Evolutionary conservation across 2,329 filamentous ascomycete genomes (phyloP), one percentile per base, ranked within the genome.

Genomic region (Hymenoscyphus infarciens): DNA sequence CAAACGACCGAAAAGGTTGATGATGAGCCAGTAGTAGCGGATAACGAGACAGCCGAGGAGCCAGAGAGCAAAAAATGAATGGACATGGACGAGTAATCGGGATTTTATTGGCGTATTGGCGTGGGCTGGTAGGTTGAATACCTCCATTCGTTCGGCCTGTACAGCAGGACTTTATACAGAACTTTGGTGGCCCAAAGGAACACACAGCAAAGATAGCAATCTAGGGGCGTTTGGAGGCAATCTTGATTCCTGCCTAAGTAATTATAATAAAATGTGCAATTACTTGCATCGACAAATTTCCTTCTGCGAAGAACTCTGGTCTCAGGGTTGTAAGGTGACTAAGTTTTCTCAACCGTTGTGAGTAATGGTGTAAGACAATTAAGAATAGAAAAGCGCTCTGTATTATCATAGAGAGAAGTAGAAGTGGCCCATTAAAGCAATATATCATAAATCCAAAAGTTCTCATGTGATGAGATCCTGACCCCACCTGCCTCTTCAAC

Each of bases 1-100:
- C 62, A 53, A 54, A 61, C 45, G 38, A 60, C 13, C 27, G 55
- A 49, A 56, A 38, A 56, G 11, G 39, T n/a, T 16, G 16, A 39
- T 3, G 15, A 57, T 66, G 2, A 59, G 67, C 64, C 39, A 31
- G 29, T 31, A 31, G 29, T 8, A 31, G 29, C 29, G 29, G 29
- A 31, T 31, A 31, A 31, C 5, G 29, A 31, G 29, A 31, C 33
- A 35, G 67, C 25, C 5, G 25, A 27, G 13, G 11, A 55, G 6
- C 6, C 52, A 16, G 42, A 22, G 42, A 25, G n/a, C 5, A 49
- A 49, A 19, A 10, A 49, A 10, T 10, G 42, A 49, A 49, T 11
- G n/a, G n/a, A 22, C 2, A 22, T 22, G 3, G 10, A 49, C 42
- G 42, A 11, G 5, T 49, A 10, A 49, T 10, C 22, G 16, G 4